Evolutionary conservation across 768 basidiomycete species (phyloP).

Genomic region (Collybia mongolica): DNA sequence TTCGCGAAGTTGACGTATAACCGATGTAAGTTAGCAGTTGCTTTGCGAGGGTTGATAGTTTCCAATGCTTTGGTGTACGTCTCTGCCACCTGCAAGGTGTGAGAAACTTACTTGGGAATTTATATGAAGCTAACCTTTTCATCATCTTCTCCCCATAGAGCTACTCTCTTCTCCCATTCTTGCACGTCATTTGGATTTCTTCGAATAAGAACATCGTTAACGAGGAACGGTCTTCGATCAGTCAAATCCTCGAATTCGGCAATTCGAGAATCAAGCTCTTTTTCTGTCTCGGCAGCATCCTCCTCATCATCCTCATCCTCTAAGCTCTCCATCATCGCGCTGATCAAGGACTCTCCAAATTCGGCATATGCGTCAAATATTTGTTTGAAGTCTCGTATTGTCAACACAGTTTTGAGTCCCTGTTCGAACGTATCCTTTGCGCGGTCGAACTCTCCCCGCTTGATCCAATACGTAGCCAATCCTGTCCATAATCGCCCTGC

Average conservation of each 20-base stretch:
- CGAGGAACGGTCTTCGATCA: conserved; percentile 92
- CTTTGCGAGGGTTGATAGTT: conserved; percentile 84
- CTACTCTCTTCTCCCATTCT: conserved; percentile 98
- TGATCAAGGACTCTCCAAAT: conserved; percentile 87
- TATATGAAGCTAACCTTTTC: conserved; percentile 63
- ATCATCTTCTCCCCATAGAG: conserved; percentile 90
- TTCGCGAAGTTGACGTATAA: conserved; percentile 95
- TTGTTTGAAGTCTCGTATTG: conserved; percentile 95
- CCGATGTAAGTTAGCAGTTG: conserved; percentile 86
- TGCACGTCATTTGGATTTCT: conserved; percentile 98
- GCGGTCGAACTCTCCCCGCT: conserved; percentile 91
- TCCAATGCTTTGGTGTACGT: conserved; percentile 90
- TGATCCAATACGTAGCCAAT: conserved; percentile 97
- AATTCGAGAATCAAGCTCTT: conserved; percentile 86
- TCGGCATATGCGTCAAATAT: conserved; percentile 97
- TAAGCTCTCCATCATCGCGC: conserved; percentile 83
- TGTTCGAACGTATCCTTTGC: conserved; percentile 87
- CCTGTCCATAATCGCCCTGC: conserved; percentile 96
- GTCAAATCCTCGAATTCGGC: conserved; percentile 91
- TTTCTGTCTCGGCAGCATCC: conserved; percentile 74
- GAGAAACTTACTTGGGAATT: not conserved
- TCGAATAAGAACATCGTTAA: conserved; percentile 91
- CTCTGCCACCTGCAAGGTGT: conserved; percentile 68
- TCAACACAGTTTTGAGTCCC: conserved; percentile 81
- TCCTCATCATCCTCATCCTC: conserved; percentile 82